Evolutionary conservation across 208 protist species (phyloP).

Genomic region (Leishmania gerbilli): DNA sequence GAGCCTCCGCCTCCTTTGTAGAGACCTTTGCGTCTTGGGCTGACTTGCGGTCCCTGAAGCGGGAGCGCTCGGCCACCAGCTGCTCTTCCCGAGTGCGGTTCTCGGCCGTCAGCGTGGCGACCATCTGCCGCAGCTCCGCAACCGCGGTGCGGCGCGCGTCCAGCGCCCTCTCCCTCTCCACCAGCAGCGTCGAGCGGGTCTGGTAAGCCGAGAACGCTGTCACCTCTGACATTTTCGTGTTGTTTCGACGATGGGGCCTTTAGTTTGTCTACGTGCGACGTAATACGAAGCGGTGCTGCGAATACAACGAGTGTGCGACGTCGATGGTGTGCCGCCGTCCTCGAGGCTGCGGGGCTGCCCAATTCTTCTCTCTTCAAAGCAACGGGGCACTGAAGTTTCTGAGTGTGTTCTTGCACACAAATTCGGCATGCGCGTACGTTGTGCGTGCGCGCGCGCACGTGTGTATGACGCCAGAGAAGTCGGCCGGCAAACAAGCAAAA

Average conservation of each 20-base stretch:
- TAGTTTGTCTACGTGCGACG: background rate
- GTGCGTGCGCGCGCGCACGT: background rate
- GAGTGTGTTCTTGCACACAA: background rate
- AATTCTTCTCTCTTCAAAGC: background rate
- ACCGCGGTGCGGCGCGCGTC: slow-evolving; percentile 62
- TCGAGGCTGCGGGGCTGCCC: background rate
- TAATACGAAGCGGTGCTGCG: background rate
- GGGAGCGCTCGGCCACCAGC: slow-evolving; percentile 43
- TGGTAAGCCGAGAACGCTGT: slow-evolving; percentile 71
- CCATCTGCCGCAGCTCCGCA: slow-evolving; percentile 65
- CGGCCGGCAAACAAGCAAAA: background rate
- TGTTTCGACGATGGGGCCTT: background rate
- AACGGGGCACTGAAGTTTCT: background rate
- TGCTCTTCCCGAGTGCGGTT: slow-evolving; percentile 60
- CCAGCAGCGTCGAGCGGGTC: slow-evolving; percentile 55
- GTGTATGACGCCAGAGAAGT: background rate
- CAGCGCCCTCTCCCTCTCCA: slow-evolving; percentile 65
- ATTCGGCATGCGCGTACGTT: background rate
- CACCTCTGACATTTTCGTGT: slow-evolving; percentile 39
- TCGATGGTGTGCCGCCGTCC: background rate
- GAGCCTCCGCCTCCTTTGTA: slow-evolving; percentile 58
- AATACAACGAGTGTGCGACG: background rate
- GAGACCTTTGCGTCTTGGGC: slow-evolving; percentile 77
- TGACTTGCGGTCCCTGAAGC: slow-evolving; percentile 49
- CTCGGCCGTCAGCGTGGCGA: slow-evolving; percentile 46